These are phyloP conservation scores for Tilletia horrida DNA, from an alignment of 1,284 basidiomycete species.

Conservation along the genomic window DNA sequence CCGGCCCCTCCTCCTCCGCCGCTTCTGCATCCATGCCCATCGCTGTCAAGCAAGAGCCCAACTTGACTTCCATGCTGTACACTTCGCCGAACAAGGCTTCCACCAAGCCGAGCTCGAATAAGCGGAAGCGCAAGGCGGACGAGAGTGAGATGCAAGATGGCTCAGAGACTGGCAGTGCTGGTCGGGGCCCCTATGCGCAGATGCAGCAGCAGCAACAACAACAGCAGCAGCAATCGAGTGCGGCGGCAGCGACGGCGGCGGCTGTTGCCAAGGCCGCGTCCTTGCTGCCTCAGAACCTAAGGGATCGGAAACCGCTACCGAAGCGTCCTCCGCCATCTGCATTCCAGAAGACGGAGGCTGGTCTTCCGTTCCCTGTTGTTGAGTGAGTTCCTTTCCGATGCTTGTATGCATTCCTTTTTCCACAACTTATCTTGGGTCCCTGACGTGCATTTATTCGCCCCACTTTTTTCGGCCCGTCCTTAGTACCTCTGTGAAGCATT, in stretches of 20 bases:
- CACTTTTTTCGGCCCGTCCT: background rate
- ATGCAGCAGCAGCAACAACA: too few species aligned
- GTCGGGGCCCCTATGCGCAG: background rate
- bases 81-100: background rate
- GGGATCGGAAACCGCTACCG: conserved; percentile 17
- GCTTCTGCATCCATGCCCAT: background rate
- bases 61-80: too few species aligned
- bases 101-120: background rate
- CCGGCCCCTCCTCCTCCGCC: background rate
- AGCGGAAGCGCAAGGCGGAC: conserved; percentile 17
- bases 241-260: too few species aligned
- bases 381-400: conserved; percentile 25
- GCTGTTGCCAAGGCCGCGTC: too few species aligned
- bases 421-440: too few species aligned
- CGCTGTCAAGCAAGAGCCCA: background rate
- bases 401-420: too few species aligned
- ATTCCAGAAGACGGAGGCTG: conserved; percentile 49
- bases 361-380: conserved; percentile 53
- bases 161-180: background rate
- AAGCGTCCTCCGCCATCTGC: conserved; percentile 46
- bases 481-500: conserved; percentile 50
- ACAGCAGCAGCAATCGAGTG: too few species aligned
- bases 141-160: background rate
- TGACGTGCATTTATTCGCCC: background rate
- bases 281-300: background rate